Evolutionary conservation across 805 yeast genomes (phyloP).

Genomic region (Metschnikowia chrysomelidarum): DNA sequence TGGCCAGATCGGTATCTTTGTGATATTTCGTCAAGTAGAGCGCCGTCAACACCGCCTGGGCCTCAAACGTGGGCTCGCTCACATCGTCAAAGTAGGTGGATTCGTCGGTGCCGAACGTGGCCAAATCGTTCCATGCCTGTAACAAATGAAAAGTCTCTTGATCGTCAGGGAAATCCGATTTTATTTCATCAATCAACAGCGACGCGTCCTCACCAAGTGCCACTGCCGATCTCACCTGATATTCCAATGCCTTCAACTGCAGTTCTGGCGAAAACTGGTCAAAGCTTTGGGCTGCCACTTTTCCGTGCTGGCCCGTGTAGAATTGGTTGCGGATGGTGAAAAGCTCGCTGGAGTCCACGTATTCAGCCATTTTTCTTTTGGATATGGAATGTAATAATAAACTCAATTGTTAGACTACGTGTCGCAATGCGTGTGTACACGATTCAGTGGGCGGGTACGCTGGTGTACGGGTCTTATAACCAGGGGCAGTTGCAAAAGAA

Average conservation of each 20-base stretch:
- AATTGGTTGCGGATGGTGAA: conserved; percentile 57
- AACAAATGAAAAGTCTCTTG: conserved; percentile 32
- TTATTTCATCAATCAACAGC: conserved; percentile 36
- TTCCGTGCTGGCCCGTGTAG: conserved; percentile 55
- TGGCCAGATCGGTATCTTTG: conserved; percentile 38
- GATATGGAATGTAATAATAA: too few species aligned
- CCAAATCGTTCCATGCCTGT: conserved; percentile 43
- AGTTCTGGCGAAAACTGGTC: conserved; percentile 38
- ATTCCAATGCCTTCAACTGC: conserved; percentile 40
- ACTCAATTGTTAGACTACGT: too few species aligned
- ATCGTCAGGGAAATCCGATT: conserved; percentile 31
- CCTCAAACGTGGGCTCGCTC: conserved; percentile 31
- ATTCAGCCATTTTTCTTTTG: conserved; percentile 31
- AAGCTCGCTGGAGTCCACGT: conserved; percentile 48
- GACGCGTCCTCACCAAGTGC: conserved; percentile 41
- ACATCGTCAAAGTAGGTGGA: conserved; percentile 43
- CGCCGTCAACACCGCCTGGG: conserved; percentile 42
- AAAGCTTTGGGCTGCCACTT: conserved; percentile 38
- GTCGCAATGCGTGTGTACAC: too few species aligned
- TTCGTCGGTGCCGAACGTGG: conserved; percentile 42
- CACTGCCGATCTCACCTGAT: conserved; percentile 39
- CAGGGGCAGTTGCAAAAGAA: neutral
- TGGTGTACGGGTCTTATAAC: neutral
- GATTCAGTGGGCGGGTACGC: too few species aligned
- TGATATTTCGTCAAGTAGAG: conserved; percentile 36